phyloP scores from a whole-genome alignment of 164 flowering plant genomes.

The Macadamia tetraphylla region DNA sequence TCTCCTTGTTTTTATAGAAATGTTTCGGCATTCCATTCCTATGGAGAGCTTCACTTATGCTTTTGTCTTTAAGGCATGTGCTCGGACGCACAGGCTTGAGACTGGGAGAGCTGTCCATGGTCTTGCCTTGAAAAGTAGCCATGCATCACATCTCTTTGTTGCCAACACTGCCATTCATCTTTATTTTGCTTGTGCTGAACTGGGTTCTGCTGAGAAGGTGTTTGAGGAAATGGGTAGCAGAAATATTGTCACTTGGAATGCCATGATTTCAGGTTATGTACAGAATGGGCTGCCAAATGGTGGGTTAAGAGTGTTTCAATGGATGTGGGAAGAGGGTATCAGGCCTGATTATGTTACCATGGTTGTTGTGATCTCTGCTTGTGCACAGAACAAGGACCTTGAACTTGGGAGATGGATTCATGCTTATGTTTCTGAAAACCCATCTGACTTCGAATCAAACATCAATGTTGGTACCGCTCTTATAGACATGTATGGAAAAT shows the following conservation, averaged over 20 bases:
- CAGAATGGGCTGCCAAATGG: conserved; percentile 16
- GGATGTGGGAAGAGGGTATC: conserved; percentile 14
- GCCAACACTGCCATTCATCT: conserved; percentile 11
- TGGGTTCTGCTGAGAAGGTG: conserved; percentile 13
- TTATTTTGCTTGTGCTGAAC: conserved; percentile 14
- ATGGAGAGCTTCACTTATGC: conserved; percentile 19
- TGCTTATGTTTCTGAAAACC: conserved; percentile 13
- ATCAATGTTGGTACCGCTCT: conserved; percentile 18
- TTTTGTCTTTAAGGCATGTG: conserved; percentile 22
- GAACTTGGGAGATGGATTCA: conserved; percentile 17
- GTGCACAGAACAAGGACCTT: conserved; percentile 18
- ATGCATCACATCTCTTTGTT: conserved; percentile 17
- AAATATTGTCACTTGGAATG: conserved; percentile 25
- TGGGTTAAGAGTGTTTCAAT: conserved; percentile 17
- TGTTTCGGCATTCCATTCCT: conserved; percentile 7
- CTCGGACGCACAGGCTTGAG: conserved; percentile 10
- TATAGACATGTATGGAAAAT: conserved; percentile 21
- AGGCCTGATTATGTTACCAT: conserved; percentile 18
- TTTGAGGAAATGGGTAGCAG: conserved; percentile 19
- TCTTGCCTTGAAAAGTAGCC: conserved; percentile 11
- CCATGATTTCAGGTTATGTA: conserved; percentile 21
- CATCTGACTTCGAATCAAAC: conserved; percentile 9
- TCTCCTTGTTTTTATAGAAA: conserved; percentile 8
- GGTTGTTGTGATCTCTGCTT: conserved; percentile 13
- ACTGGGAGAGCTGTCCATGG: conserved; percentile 14